Conservation (phyloP, 164 flowering plant genomes). For the Magnolia officinalis region DNA sequence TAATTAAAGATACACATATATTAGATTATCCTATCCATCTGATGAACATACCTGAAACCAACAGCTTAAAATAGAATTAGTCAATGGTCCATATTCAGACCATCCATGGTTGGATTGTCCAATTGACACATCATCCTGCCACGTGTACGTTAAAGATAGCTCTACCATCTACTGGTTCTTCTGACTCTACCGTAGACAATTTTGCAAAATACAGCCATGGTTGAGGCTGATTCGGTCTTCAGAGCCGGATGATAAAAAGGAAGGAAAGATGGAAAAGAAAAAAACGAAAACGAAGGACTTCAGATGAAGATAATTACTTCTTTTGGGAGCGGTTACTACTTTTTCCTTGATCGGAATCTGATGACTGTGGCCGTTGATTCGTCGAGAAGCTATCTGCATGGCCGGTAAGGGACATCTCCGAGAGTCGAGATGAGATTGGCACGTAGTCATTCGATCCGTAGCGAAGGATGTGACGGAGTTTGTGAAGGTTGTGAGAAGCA, state of each 20-base stretch:
- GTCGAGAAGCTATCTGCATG: not conserved
- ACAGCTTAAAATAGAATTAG: no score
- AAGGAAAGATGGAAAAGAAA: not conserved
- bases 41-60: no score
- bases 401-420: not conserved
- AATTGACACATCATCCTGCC: no score
- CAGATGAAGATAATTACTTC: not conserved
- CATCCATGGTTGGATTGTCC: no score
- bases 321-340: not conserved
- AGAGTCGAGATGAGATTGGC: not conserved
- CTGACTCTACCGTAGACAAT: not conserved
- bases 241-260: no score
- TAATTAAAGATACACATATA: no score
- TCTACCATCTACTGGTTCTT: no score
- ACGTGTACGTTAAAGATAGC: no score
- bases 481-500: not conserved
- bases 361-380: not conserved
- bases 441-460: not conserved
- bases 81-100: no score
- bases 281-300: not conserved
- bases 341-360: not conserved
- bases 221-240: no score
- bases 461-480: not conserved
- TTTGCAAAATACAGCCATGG: not conserved
- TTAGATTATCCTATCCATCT: no score